Evolutionary conservation across 1,284 basidiomycete genomes (phyloP).

Genomic region (Sporisorium graminicola): DNA sequence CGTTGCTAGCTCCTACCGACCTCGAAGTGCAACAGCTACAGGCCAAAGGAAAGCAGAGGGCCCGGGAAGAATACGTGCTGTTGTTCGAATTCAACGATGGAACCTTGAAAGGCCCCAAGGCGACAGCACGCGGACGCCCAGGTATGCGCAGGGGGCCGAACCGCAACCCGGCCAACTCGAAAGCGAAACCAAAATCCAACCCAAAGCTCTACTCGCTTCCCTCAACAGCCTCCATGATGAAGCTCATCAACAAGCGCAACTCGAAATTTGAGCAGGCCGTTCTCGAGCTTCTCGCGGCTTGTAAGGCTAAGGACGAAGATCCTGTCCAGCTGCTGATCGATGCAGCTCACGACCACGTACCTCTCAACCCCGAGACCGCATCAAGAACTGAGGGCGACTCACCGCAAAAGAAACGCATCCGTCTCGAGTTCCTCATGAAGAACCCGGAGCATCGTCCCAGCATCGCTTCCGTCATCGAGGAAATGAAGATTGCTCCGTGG

Average conservation of each 20-base stretch:
- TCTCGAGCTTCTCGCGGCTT: constrained; percentile 61
- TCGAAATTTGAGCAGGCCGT: constrained; percentile 66
- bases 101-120: constrained; percentile 69
- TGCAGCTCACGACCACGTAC: constrained; percentile 64
- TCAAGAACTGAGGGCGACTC: constrained; percentile 44
- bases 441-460: constrained; percentile 58
- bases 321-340: constrained; percentile 61
- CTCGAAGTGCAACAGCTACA: constrained; percentile 39
- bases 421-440: constrained; percentile 58
- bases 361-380: constrained; percentile 57
- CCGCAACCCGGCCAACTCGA: constrained; percentile 19
- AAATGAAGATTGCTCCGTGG: constrained; percentile 58
- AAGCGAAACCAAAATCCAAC: constrained; percentile 24
- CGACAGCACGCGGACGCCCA: constrained; percentile 65
- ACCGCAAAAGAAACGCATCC: constrained; percentile 60
- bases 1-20: constrained; percentile 36
- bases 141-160: constrained; percentile 51
- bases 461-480: constrained; percentile 58
- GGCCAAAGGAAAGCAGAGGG: constrained; percentile 51
- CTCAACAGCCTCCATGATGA: constrained; percentile 59
- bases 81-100: constrained; percentile 71
- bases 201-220: constrained; percentile 48
- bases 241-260: constrained; percentile 66
- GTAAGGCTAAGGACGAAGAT: constrained; percentile 60
- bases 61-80: constrained; percentile 64